Evolutionary conservation across 2,329 filamentous ascomycete species (phyloP).

Genomic region (Leptoxyphium fumago): DNA sequence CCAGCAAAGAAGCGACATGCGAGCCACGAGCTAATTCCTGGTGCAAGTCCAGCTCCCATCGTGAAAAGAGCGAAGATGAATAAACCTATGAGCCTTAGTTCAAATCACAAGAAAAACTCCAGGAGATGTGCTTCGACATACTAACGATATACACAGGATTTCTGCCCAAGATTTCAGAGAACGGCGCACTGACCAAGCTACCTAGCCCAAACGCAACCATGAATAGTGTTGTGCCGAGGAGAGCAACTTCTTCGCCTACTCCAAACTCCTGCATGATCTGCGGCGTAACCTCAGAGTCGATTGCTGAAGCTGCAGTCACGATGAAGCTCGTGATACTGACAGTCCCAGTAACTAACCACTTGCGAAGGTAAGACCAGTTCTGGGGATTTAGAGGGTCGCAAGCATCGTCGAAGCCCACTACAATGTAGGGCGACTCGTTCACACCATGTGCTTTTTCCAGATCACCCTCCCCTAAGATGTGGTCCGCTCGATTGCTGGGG

Average conservation of each 20-base stretch:
- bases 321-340: background rate
- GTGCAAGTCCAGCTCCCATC: constrained; percentile 10
- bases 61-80: constrained; percentile 8
- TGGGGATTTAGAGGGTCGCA: constrained; percentile 3
- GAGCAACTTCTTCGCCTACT: constrained; percentile 10
- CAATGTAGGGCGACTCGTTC: background rate
- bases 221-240: constrained; percentile 24
- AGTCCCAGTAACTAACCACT: background rate
- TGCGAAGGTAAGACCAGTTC: constrained; percentile 1
- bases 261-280: constrained; percentile 7
- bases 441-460: background rate
- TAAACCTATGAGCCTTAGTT: too few relatives aligned
- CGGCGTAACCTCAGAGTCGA: constrained; percentile 7
- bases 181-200: constrained; percentile 23
- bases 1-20: constrained; percentile 15
- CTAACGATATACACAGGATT: constrained; percentile 13
- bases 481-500: background rate
- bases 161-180: constrained; percentile 25
- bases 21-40: constrained; percentile 13
- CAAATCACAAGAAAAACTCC: too few relatives aligned
- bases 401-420: constrained; percentile 2
- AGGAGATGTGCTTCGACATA: constrained; percentile 1
- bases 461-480: background rate
- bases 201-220: constrained; percentile 29
- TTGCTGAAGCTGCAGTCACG: constrained; percentile 1